phyloP scores from a whole-genome alignment of 129 eudicot genomes.

The Flaveria sonorensis region DNA sequence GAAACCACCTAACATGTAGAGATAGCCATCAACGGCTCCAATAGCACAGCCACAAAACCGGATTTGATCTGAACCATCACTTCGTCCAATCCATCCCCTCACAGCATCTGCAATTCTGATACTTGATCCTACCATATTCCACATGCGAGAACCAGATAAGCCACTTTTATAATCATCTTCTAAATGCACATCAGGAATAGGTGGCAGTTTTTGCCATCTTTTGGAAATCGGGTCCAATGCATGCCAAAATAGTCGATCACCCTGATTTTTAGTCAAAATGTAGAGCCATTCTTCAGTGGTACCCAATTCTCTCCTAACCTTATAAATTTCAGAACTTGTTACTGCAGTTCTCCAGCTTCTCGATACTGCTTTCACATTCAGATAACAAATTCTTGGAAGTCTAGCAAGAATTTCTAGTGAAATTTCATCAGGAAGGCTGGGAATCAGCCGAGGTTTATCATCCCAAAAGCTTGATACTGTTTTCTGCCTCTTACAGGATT shows the following conservation, averaged over 20 bases:
- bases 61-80: conserved; percentile 62
- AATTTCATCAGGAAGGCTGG: conserved; percentile 95
- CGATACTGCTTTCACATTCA: conserved; percentile 71
- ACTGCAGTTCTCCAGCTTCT: conserved; percentile 82
- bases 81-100: conserved; percentile 90
- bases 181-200: conserved; percentile 60
- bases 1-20: conserved; percentile 89
- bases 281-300: conserved; percentile 94
- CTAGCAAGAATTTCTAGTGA: conserved; percentile 89
- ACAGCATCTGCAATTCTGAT: conserved; percentile 74
- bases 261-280: conserved; percentile 66
- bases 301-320: conserved; percentile 69
- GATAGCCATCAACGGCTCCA: conserved; percentile 80
- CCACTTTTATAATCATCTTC: conserved; percentile 62
- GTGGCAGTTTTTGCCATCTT: conserved; percentile 73
- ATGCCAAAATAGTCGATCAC: conserved; percentile 66
- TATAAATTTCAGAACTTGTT: conserved; percentile 60
- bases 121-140: conserved; percentile 78
- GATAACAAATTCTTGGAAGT: conserved; percentile 64
- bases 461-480: conserved; percentile 65
- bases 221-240: conserved; percentile 78
- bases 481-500: conserved; percentile 73
- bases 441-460: conserved; percentile 70
- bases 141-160: conserved; percentile 52
- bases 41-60: conserved; percentile 94